phyloP scores from a whole-genome alignment of 441 rosid species.

The Sinapis alba region DNA sequence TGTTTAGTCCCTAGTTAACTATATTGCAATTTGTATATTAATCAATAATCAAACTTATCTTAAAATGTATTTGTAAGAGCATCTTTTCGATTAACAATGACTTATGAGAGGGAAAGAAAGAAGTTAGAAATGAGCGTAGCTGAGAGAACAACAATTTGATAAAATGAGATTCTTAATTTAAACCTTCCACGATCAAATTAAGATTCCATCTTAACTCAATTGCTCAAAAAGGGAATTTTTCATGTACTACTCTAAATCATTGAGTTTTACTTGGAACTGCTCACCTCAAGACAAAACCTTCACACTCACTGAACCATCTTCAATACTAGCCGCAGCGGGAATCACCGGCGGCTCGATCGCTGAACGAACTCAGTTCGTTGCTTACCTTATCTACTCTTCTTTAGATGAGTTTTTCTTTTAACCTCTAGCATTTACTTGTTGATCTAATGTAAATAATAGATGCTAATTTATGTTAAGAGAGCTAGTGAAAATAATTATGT shows the following conservation, averaged over 20 bases:
- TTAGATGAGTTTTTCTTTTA: slow-evolving; percentile 21
- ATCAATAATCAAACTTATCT: neutral
- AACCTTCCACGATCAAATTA: slow-evolving; percentile 8
- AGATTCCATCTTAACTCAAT: neutral
- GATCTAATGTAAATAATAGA: too few relatives aligned
- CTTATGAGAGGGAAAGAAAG: too few relatives aligned
- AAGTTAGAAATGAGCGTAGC: too few relatives aligned
- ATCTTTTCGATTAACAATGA: too few relatives aligned
- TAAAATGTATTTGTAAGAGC: neutral
- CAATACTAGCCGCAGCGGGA: slow-evolving; percentile 79
- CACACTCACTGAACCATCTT: slow-evolving; percentile 76
- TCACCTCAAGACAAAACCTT: slow-evolving; percentile 74
- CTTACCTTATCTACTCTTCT: slow-evolving; percentile 72
- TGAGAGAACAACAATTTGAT: neutral
- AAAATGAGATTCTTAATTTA: neutral
- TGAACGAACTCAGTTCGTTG: slow-evolving; percentile 81
- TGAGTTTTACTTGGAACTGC: slow-evolving; percentile 78
- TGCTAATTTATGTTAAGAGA: too few relatives aligned
- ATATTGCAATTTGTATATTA: neutral
- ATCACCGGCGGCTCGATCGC: slow-evolving; percentile 86
- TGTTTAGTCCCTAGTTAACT: neutral
- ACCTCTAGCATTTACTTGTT: too few relatives aligned
- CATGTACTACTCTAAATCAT: slow-evolving; percentile 51
- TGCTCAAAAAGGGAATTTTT: neutral
- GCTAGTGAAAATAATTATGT: too few relatives aligned